Percentiles rank a stretch among this genome's conserved stretches.
phyloP scores from a whole-genome alignment of 805 yeast genomes.

The Yamadazyma laniorum region DNA sequence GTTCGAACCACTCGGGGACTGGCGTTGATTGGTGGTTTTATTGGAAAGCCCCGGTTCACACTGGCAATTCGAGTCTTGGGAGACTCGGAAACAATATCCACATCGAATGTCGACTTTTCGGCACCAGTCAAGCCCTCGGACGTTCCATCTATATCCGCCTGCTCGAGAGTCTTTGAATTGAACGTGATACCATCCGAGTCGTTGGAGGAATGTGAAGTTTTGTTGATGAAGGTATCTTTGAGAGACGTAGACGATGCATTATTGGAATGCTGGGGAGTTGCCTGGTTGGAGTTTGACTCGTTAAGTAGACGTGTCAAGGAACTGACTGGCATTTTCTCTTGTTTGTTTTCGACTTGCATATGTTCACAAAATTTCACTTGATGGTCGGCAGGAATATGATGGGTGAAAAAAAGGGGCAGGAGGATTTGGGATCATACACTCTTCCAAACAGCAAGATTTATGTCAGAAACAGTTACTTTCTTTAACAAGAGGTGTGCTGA shows the following conservation, averaged over 20 bases:
- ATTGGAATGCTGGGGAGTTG: slow-evolving; percentile 15
- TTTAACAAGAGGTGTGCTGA: too few relatives aligned
- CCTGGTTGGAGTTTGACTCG: slow-evolving; percentile 28
- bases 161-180: slow-evolving; percentile 6
- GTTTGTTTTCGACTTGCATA: slow-evolving; percentile 5
- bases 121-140: not conserved
- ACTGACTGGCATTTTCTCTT: slow-evolving; percentile 28
- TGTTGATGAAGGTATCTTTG: slow-evolving; percentile 3
- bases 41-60: slow-evolving; percentile 15
- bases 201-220: slow-evolving; percentile 11
- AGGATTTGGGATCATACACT: not conserved
- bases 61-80: slow-evolving; percentile 12
- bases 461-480: too few relatives aligned
- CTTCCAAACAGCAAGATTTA: too few relatives aligned
- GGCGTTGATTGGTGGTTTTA: slow-evolving; percentile 20
- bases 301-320: slow-evolving; percentile 39
- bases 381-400: not conserved
- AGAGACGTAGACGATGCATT: slow-evolving; percentile 12
- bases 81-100: slow-evolving; percentile 1
- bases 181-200: slow-evolving; percentile 15
- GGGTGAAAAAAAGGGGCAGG: not conserved
- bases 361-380: too few relatives aligned
- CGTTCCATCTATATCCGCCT: not conserved
- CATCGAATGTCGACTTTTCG: not conserved
- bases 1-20: slow-evolving; percentile 44